Evolutionary conservation across 2,329 filamentous ascomycete genomes (phyloP).

Genomic region (Fusarium pseudocircinatum): DNA sequence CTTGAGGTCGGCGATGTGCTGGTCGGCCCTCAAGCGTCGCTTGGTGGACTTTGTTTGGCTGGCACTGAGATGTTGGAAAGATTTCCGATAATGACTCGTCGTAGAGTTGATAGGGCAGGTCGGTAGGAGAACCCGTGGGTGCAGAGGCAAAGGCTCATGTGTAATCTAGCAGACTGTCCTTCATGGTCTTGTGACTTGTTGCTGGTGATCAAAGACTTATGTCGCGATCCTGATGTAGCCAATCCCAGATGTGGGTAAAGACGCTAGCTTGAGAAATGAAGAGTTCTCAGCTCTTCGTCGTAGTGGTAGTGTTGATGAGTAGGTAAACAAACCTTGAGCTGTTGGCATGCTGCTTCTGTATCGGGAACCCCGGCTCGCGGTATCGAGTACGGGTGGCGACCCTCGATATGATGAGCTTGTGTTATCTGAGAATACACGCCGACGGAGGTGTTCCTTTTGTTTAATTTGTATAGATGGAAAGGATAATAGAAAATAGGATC

Average conservation of each 20-base stretch:
- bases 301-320: rapidly evolving
- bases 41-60: neutral
- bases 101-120: rapidly evolving
- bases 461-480: neutral
- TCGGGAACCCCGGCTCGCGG: rapidly evolving
- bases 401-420: conserved; percentile 10
- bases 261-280: neutral
- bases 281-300: neutral
- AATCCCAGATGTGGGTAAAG: neutral
- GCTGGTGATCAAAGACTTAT: neutral
- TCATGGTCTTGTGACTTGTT: rapidly evolving
- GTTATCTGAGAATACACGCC: neutral
- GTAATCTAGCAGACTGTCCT: rapidly evolving
- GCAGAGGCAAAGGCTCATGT: rapidly evolving
- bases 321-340: neutral
- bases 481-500: neutral
- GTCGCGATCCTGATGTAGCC: rapidly evolving
- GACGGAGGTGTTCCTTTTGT: neutral
- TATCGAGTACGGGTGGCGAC: conserved; percentile 7
- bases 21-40: rapidly evolving
- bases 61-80: neutral
- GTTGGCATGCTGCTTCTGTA: neutral
- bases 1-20: neutral
- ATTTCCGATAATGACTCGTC: rapidly evolving
- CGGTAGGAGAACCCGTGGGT: rapidly evolving